Percentiles rank a stretch among this genome's conserved stretches.
These are phyloP conservation scores for Protomyces inouyei DNA, from an alignment of 1,139 yeast species.

Conservation along the genomic window DNA sequence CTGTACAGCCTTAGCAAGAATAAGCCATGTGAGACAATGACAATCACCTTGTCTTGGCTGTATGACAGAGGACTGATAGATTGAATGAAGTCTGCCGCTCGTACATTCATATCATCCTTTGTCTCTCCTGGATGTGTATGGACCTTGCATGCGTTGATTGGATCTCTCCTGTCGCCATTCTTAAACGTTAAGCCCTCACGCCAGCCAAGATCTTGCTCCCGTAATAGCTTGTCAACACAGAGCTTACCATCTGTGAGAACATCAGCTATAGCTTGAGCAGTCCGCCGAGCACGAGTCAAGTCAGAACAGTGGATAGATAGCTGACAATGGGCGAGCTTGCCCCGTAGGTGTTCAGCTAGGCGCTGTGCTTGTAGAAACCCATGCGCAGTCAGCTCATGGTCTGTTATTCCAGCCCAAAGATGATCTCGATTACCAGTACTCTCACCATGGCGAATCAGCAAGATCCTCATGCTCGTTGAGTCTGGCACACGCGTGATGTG, in stretches of 20 bases:
- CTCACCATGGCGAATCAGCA: conserved; percentile 24
- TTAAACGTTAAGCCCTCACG: conserved; percentile 12
- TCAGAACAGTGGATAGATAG: background rate
- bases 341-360: background rate
- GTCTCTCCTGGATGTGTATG: conserved; percentile 8
- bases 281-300: conserved; percentile 6
- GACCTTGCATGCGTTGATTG: background rate
- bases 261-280: conserved; percentile 6
- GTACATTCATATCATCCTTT: conserved; percentile 9
- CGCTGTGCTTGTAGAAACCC: conserved; percentile 15
- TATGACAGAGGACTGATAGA: background rate
- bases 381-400: conserved; percentile 21
- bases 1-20: conserved; percentile 15
- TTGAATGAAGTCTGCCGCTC: background rate
- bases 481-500: too few species aligned
- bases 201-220: conserved; percentile 25
- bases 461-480: background rate
- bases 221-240: background rate
- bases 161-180: conserved; percentile 6
- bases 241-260: background rate
- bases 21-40: conserved; percentile 23
- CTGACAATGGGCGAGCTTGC: background rate
- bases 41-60: background rate
- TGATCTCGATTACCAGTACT: conserved; percentile 23
- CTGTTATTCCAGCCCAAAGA: conserved; percentile 24